Evolutionary conservation across 2,329 filamentous ascomycete species (phyloP).

Genomic region (Colletotrichum somersetense): DNA sequence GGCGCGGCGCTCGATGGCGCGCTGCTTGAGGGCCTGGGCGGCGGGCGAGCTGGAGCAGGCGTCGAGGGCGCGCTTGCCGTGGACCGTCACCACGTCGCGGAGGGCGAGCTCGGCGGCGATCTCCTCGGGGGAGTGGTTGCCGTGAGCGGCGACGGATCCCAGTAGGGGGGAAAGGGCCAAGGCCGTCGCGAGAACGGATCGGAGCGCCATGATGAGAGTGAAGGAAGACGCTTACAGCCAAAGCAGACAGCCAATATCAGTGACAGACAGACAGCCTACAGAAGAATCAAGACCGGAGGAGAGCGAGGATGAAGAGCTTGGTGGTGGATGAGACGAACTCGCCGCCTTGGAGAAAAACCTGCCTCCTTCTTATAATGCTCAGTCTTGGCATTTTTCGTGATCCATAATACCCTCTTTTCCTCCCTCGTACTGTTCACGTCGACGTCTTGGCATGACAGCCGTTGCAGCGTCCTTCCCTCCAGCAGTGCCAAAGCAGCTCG

Average conservation of each 20-base stretch:
- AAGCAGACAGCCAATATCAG: neutral
- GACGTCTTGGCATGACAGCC: conserved; percentile 25
- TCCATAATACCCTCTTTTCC: neutral
- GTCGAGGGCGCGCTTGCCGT: conserved; percentile 54
- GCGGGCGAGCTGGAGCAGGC: conserved; percentile 55
- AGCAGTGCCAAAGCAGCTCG: too few species aligned
- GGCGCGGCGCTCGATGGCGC: conserved; percentile 56
- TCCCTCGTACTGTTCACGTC: conserved; percentile 1
- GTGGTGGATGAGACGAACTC: neutral
- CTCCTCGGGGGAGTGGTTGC: conserved; percentile 49
- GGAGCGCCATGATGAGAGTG: conserved; percentile 29
- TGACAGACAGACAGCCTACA: too few species aligned
- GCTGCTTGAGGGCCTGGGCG: conserved; percentile 54
- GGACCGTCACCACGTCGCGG: conserved; percentile 49
- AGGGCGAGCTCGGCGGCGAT: conserved; percentile 51
- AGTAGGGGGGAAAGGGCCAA: conserved; percentile 42
- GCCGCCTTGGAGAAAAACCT: neutral
- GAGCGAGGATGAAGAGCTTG: conserved; percentile 22
- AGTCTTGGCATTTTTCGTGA: conserved; percentile 20
- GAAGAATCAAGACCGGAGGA: conserved; percentile 18
- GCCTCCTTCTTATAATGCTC: conserved; percentile 24
- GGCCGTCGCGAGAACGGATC: conserved; percentile 28
- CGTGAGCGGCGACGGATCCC: conserved; percentile 48
- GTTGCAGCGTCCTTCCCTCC: neutral
- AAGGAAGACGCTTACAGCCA: neutral